A percentile compares a stretch with the other conserved stretches of the same genome.
These are phyloP conservation scores for Pseudogymnoascus verrucosus DNA, from an alignment of 2,329 filamentous ascomycete species.

Conservation along the genomic window DNA sequence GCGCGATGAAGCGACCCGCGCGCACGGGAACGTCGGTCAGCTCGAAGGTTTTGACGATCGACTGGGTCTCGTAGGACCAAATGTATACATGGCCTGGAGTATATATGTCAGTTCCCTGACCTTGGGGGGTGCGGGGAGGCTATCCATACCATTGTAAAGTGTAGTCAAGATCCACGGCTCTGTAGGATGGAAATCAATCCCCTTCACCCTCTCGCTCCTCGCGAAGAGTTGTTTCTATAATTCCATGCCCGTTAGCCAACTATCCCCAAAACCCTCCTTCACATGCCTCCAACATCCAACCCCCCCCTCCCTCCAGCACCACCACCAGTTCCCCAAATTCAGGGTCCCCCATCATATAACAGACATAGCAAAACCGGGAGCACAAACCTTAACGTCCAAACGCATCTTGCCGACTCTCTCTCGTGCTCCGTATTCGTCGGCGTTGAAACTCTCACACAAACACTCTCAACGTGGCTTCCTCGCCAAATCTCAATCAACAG, in stretches of 20 bases:
- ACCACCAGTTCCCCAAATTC: background rate
- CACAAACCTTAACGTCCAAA: conserved; percentile 50
- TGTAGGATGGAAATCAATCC: conserved; percentile 92
- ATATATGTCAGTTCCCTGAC: conserved; percentile 23
- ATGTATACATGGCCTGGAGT: conserved; percentile 86
- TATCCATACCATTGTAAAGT: conserved; percentile 74
- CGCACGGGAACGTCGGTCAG: conserved; percentile 96
- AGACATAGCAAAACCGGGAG: conserved; percentile 6
- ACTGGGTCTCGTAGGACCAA: conserved; percentile 96
- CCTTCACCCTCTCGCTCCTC: conserved; percentile 91
- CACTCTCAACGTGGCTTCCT: conserved; percentile 2
- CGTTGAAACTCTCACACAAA: background rate
- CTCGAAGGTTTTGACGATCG: conserved; percentile 98
- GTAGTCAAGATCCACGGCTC: conserved; percentile 97
- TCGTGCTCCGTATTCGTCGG: background rate
- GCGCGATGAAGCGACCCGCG: conserved; percentile 89
- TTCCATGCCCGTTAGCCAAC: conserved; percentile 12
- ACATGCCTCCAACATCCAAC: background rate
- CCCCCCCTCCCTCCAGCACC: background rate
- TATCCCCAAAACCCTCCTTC: background rate
- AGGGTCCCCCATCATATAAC: conserved; percentile 10
- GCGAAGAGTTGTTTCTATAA: conserved; percentile 72
- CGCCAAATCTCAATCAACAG: background rate
- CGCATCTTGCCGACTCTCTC: conserved; percentile 37
- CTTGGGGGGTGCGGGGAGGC: conserved; percentile 20